These are phyloP conservation scores for Clonostachys byssicola DNA, from an alignment of 2,329 filamentous ascomycete genomes.

Conservation along the genomic window DNA sequence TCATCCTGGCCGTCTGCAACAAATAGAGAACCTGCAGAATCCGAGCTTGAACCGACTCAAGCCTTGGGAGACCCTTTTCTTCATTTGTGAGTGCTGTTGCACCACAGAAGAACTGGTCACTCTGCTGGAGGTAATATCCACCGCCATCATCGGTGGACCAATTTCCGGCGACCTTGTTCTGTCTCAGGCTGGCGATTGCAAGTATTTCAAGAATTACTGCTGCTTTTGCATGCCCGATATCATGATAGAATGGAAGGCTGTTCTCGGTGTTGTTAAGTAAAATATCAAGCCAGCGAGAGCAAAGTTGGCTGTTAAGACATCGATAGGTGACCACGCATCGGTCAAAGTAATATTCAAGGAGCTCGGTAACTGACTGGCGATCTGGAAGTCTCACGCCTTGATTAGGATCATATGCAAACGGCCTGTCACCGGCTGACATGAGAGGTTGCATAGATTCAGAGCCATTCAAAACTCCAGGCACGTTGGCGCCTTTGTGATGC, in stretches of 20 bases:
- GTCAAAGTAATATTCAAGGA: constrained; percentile 47
- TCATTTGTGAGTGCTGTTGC: constrained; percentile 10
- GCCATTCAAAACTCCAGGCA: constrained; percentile 7
- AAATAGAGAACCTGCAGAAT: constrained; percentile 13
- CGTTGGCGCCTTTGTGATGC: constrained; percentile 13
- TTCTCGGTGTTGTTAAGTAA: constrained; percentile 28
- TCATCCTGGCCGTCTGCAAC: constrained; percentile 12
- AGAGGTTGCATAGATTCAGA: constrained; percentile 11
- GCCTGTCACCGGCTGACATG: constrained; percentile 18
- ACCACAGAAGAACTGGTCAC: constrained; percentile 16
- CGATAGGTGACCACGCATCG: constrained; percentile 55
- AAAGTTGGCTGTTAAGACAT: constrained; percentile 47
- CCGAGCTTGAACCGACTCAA: constrained; percentile 13
- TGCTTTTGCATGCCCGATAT: constrained; percentile 36
- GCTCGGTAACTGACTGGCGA: constrained; percentile 6
- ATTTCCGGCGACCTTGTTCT: constrained; percentile 25
- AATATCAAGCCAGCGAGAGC: constrained; percentile 39
- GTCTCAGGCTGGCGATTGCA: constrained; percentile 39
- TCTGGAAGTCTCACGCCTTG: constrained; percentile 9
- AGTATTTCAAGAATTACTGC: constrained; percentile 42
- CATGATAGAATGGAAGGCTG: constrained; percentile 25
- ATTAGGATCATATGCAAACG: constrained; percentile 11
- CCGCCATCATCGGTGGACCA: background rate
- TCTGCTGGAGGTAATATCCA: constrained; percentile 7
- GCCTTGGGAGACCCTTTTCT: constrained; percentile 15